Conservation (phyloP, 2,329 filamentous ascomycete genomes). For the Penicillium brasilianum region DNA sequence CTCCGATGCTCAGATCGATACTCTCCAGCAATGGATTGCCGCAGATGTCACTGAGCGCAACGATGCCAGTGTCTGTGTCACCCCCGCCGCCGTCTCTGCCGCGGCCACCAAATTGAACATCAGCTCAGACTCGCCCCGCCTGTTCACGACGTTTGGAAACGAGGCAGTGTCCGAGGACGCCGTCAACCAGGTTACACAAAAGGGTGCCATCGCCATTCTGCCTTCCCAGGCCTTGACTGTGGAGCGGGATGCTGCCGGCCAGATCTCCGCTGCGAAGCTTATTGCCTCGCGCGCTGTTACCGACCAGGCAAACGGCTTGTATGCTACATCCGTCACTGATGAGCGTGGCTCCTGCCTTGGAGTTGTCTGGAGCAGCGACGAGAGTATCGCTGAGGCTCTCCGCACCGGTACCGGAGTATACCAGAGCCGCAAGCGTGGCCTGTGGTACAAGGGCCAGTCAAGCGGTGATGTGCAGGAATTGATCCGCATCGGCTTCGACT, state of each 20-base stretch:
- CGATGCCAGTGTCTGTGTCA: slow-evolving; percentile 43
- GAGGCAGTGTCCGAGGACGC: slow-evolving; percentile 50
- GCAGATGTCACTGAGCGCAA: slow-evolving; percentile 42
- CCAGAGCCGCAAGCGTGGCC: slow-evolving; percentile 89
- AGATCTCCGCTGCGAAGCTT: slow-evolving; percentile 71
- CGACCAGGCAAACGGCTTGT: slow-evolving; percentile 80
- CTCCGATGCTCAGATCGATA: slow-evolving; percentile 44
- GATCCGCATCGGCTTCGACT: slow-evolving; percentile 82
- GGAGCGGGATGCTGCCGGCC: slow-evolving; percentile 62
- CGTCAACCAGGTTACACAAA: slow-evolving; percentile 55
- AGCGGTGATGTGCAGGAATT: slow-evolving; percentile 94
- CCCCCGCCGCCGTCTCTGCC: slow-evolving; percentile 44
- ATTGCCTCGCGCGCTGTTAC: slow-evolving; percentile 77
- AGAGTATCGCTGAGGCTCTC: slow-evolving; percentile 86
- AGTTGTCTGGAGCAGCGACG: slow-evolving; percentile 90
- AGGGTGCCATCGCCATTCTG: slow-evolving; percentile 72
- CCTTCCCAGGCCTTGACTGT: slow-evolving; percentile 72
- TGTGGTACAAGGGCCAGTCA: slow-evolving; percentile 96
- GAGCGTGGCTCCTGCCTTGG: slow-evolving; percentile 83
- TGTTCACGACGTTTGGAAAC: slow-evolving; percentile 45
- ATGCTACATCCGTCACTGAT: slow-evolving; percentile 90
- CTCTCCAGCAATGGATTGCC: slow-evolving; percentile 48
- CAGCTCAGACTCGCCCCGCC: slow-evolving; percentile 46
- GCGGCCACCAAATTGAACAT: slow-evolving; percentile 46
- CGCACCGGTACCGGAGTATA: slow-evolving; percentile 85